A percentile compares a stretch with the other conserved stretches of the same genome.
phyloP scores from a whole-genome alignment of 2,329 filamentous ascomycete species.

The Lojkania enalia region DNA sequence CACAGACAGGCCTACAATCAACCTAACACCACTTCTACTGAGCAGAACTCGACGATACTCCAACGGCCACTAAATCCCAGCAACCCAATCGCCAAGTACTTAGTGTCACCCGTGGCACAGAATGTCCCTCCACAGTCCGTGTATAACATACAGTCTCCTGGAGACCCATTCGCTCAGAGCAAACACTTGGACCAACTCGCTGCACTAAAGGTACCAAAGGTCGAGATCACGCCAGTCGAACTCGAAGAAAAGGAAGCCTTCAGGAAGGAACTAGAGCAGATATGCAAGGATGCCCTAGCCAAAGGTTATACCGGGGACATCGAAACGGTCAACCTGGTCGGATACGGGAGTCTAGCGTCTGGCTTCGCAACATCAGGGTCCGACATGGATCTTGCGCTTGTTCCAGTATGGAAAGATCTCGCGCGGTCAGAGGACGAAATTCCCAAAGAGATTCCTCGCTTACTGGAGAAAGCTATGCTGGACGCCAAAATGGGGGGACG shows the following conservation, averaged over 20 bases:
- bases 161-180: constrained; percentile 40
- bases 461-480: constrained; percentile 75
- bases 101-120: not conserved
- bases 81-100: constrained; percentile 2
- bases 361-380: constrained; percentile 87
- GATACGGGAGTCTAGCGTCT: constrained; percentile 80
- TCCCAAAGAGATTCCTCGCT: constrained; percentile 64
- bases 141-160: constrained; percentile 17
- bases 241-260: constrained; percentile 73
- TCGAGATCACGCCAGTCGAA: constrained; percentile 66
- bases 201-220: constrained; percentile 55
- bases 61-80: constrained; percentile 23
- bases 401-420: constrained; percentile 58
- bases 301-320: constrained; percentile 53
- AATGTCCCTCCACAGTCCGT: not conserved
- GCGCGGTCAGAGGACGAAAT: constrained; percentile 46
- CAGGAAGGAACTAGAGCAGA: constrained; percentile 63
- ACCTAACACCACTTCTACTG: not conserved
- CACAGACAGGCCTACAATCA: too few relatives aligned
- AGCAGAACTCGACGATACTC: constrained; percentile 19
- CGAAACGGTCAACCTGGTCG: constrained; percentile 66
- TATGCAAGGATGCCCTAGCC: constrained; percentile 64
- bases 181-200: constrained; percentile 51
- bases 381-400: constrained; percentile 84
- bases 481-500: constrained; percentile 74